phyloP scores from a whole-genome alignment of 768 basidiomycete species.

The Boletus vinaceobasis region DNA sequence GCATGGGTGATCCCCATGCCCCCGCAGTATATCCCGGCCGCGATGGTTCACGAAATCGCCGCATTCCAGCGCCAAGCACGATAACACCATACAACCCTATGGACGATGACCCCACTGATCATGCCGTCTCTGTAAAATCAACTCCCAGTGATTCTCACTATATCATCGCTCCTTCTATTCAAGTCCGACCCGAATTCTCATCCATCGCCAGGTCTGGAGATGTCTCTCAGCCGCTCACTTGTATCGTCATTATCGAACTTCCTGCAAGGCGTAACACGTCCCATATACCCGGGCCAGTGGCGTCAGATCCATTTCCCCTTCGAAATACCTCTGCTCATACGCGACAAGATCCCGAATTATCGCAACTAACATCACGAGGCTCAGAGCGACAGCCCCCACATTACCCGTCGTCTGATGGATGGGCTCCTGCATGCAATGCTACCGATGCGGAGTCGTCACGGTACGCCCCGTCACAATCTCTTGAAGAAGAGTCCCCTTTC shows the following conservation, averaged over 20 bases:
- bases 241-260: constrained; percentile 90
- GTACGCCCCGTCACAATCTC: constrained; percentile 18
- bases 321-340: constrained; percentile 26
- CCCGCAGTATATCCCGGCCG: constrained; percentile 66
- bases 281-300: constrained; percentile 52
- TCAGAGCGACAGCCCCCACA: constrained; percentile 19
- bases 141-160: constrained; percentile 51
- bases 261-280: constrained; percentile 63
- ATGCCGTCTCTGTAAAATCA: constrained; percentile 48
- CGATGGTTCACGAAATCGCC: constrained; percentile 42
- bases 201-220: constrained; percentile 70
- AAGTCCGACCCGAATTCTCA: constrained; percentile 89
- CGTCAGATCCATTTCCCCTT: constrained; percentile 44
- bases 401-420: constrained; percentile 20
- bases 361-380: constrained; percentile 6
- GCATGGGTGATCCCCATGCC: constrained; percentile 66
- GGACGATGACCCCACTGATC: constrained; percentile 84
- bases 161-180: constrained; percentile 89
- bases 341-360: constrained; percentile 22
- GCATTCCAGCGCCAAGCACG: constrained; percentile 22
- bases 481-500: constrained; percentile 74
- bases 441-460: constrained; percentile 33
- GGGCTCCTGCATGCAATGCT: constrained; percentile 27
- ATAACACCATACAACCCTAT: constrained; percentile 54
- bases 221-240: constrained; percentile 81